These are phyloP conservation scores for Kickxella alabastrina DNA, from an alignment of 192 early-diverging fungal genomes.

Conservation along the genomic window DNA sequence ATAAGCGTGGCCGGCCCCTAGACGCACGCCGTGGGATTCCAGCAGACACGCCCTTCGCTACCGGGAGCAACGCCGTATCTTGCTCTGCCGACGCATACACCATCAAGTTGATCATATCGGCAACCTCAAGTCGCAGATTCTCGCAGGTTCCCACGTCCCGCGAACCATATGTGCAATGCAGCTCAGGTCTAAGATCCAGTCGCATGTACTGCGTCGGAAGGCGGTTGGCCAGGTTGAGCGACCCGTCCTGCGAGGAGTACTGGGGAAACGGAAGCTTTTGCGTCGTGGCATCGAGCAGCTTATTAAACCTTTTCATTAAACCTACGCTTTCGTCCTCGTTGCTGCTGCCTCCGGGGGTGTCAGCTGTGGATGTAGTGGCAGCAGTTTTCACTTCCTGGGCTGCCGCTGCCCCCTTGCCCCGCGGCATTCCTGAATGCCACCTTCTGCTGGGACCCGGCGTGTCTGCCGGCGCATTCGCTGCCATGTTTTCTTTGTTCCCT, in stretches of 20 bases:
- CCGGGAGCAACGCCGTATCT: background rate
- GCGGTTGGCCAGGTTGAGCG: conserved; percentile 57
- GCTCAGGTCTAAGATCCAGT: conserved; percentile 63
- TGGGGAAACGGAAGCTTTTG: conserved; percentile 48
- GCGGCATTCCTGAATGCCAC: too few relatives aligned
- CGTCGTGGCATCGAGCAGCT: background rate
- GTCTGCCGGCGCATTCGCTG: too few relatives aligned
- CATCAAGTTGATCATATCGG: conserved; percentile 71
- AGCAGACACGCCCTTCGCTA: background rate
- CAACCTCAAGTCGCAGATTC: conserved; percentile 64
- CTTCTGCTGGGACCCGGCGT: too few relatives aligned
- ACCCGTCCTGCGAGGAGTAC: conserved; percentile 52
- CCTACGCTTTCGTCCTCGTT: background rate
- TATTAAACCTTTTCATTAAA: background rate
- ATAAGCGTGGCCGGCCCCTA: background rate
- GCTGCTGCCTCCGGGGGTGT: too few relatives aligned
- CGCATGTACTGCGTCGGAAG: conserved; percentile 53
- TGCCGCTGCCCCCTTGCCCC: too few relatives aligned
- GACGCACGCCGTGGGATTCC: too few relatives aligned
- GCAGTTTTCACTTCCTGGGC: too few relatives aligned
- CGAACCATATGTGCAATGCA: conserved; percentile 60
- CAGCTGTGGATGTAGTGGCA: too few relatives aligned
- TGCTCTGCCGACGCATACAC: conserved; percentile 32
- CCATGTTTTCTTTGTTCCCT: too few relatives aligned
- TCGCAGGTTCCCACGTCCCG: conserved; percentile 52